A percentile compares a stretch with the other conserved stretches of the same genome.
These are phyloP conservation scores for Cyberlindnera maritima DNA, from an alignment of 805 yeast genomes.

Conservation along the genomic window DNA sequence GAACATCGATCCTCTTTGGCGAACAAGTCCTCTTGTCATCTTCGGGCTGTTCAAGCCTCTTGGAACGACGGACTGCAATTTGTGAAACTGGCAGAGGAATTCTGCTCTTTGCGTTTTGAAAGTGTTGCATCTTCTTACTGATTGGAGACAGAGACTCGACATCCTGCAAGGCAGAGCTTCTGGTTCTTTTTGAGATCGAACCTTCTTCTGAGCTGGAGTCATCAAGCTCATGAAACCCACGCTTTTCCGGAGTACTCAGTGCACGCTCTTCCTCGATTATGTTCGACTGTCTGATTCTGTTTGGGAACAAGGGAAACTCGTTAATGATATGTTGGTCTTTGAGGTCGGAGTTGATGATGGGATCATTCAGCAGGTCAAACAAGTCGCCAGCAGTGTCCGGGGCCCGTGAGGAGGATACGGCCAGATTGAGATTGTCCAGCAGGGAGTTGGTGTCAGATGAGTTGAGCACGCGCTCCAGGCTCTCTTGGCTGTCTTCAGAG, in stretches of 20 bases:
- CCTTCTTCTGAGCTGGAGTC: slow-evolving; percentile 9
- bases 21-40: slow-evolving; percentile 11
- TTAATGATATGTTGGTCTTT: background rate
- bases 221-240: background rate
- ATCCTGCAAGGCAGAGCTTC: slow-evolving; percentile 1
- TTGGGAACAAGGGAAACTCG: slow-evolving; percentile 19
- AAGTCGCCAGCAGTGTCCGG: background rate
- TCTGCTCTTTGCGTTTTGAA: slow-evolving; percentile 16
- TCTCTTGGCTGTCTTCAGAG: slow-evolving; percentile 13
- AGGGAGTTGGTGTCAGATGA: slow-evolving; percentile 18
- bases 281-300: background rate
- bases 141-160: slow-evolving; percentile 13
- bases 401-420: slow-evolving; percentile 6
- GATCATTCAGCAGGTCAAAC: background rate
- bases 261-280: slow-evolving; percentile 15
- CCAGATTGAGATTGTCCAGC: slow-evolving; percentile 15
- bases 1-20: slow-evolving; percentile 18
- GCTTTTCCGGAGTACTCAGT: slow-evolving; percentile 16
- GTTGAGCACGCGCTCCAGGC: slow-evolving; percentile 13
- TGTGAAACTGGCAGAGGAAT: slow-evolving; percentile 21
- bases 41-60: slow-evolving; percentile 14
- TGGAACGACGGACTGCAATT: slow-evolving; percentile 23
- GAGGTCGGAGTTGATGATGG: background rate
- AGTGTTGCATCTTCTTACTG: slow-evolving; percentile 8
- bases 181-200: slow-evolving; percentile 16